Conservation (phyloP, 73 alveolate genomes). For the Paramecium sonneborni region DNA sequence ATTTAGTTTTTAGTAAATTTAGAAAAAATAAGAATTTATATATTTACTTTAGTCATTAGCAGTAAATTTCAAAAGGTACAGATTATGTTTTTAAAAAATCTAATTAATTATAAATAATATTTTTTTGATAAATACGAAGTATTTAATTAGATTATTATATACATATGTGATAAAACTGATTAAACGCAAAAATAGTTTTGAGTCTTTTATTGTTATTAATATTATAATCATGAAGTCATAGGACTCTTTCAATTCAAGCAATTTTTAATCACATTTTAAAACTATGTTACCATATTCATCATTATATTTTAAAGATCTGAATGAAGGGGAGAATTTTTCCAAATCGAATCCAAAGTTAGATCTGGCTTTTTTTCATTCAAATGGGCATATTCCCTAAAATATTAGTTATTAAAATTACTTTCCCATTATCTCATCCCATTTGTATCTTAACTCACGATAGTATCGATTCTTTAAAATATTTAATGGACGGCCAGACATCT, state of each 20-base stretch:
- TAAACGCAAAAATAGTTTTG: not conserved
- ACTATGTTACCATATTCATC: not conserved
- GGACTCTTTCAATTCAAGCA: not conserved
- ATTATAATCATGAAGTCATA: not conserved
- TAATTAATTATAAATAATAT: not conserved
- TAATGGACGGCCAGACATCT: not conserved
- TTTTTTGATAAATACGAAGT: not conserved
- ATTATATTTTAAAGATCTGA: not conserved
- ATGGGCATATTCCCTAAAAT: not conserved
- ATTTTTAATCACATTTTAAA: not conserved
- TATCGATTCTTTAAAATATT: slow-evolving; percentile 23
- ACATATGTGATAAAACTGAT: not conserved
- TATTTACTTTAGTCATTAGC: no score
- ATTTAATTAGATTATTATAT: not conserved
- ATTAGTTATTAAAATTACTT: not conserved
- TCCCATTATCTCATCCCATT: slow-evolving; percentile 37
- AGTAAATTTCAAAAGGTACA: not conserved
- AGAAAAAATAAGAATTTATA: no score
- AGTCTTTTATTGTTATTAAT: not conserved
- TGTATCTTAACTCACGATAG: not conserved
- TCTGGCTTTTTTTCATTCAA: not conserved
- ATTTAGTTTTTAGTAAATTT: no score
- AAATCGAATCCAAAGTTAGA: not conserved
- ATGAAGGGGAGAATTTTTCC: not conserved
- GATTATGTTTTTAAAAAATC: not conserved